These are phyloP conservation scores for Ceratocystis cubensis DNA, from an alignment of 2,329 filamentous ascomycete species.

Conservation along the genomic window DNA sequence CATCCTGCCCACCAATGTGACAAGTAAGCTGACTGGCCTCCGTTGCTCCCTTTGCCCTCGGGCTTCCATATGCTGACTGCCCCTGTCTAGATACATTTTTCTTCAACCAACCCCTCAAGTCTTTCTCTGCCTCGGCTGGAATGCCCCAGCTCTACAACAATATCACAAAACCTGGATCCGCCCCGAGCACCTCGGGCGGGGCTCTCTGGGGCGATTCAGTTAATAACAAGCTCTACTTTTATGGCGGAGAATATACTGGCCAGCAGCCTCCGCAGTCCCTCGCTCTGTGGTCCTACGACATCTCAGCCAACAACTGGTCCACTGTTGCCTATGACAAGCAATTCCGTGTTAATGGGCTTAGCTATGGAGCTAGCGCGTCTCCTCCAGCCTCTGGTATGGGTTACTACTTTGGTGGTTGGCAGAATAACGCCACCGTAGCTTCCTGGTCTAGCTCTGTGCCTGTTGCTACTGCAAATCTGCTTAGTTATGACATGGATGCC, in stretches of 20 bases:
- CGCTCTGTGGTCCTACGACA: constrained; percentile 44
- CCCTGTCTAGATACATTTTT: constrained; percentile 27
- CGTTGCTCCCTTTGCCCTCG: background rate
- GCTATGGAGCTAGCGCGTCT: constrained; percentile 45
- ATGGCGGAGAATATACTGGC: constrained; percentile 46
- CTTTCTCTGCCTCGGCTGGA: constrained; percentile 30
- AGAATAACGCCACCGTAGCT: constrained; percentile 40
- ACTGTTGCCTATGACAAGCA: constrained; percentile 30
- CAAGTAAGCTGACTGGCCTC: constrained; percentile 37
- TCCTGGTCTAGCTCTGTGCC: constrained; percentile 37
- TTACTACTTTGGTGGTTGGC: constrained; percentile 52
- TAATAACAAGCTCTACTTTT: constrained; percentile 52
- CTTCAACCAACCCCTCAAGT: constrained; percentile 44
- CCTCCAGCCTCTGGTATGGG: constrained; percentile 43
- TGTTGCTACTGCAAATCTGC: constrained; percentile 38
- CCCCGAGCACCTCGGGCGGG: constrained; percentile 38
- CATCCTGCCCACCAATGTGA: constrained; percentile 39
- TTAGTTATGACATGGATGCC: constrained; percentile 44
- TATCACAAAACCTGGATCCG: constrained; percentile 44
- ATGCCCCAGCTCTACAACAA: constrained; percentile 45
- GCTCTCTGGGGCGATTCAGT: constrained; percentile 47
- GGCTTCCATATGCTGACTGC: background rate
- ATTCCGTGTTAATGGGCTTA: constrained; percentile 34
- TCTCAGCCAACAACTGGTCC: constrained; percentile 44
- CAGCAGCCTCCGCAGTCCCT: constrained; percentile 35